These are phyloP conservation scores for Termitomyces sp. DNA, from an alignment of 1,284 basidiomycete species.

Conservation along the genomic window DNA sequence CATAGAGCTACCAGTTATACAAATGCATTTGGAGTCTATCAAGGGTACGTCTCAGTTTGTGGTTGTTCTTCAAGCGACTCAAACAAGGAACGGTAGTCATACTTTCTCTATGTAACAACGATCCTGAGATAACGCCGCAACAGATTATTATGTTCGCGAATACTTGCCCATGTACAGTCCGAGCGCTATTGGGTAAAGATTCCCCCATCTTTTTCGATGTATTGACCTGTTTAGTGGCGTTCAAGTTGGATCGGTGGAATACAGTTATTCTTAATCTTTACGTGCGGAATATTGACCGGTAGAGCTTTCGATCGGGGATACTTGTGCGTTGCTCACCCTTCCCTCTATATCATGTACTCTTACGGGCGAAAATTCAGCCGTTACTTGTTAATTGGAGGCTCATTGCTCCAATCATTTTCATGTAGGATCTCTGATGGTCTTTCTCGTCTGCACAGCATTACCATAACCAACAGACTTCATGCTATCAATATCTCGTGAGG, in stretches of 20 bases:
- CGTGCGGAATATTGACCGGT: conserved; percentile 26
- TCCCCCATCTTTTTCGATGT: conserved; percentile 6
- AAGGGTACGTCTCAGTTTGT: conserved; percentile 15
- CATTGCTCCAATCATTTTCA: conserved; percentile 24
- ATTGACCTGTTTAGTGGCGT: background rate
- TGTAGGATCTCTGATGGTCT: background rate
- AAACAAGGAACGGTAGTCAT: background rate
- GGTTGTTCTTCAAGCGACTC: background rate
- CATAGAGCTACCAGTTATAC: conserved; percentile 22
- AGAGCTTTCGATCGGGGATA: conserved; percentile 31
- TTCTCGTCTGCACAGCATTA: background rate
- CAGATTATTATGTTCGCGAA: conserved; percentile 23
- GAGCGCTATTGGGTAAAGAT: conserved; percentile 26
- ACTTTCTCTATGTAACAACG: background rate
- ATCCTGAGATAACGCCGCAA: background rate
- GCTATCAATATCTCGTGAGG: conserved; percentile 6
- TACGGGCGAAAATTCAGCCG: conserved; percentile 16
- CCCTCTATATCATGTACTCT: no score
- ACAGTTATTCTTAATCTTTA: conserved; percentile 27
- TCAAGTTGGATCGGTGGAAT: conserved; percentile 32
- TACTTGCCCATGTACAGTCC: conserved; percentile 28
- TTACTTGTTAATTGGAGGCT: conserved; percentile 26
- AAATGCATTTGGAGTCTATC: conserved; percentile 33
- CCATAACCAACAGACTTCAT: conserved; percentile 23
- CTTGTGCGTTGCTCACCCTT: conserved; percentile 22